These are phyloP conservation scores for Lasiosphaeriaceae sp. DNA, from an alignment of 495 filamentous ascomycete species.

Conservation along the genomic window DNA sequence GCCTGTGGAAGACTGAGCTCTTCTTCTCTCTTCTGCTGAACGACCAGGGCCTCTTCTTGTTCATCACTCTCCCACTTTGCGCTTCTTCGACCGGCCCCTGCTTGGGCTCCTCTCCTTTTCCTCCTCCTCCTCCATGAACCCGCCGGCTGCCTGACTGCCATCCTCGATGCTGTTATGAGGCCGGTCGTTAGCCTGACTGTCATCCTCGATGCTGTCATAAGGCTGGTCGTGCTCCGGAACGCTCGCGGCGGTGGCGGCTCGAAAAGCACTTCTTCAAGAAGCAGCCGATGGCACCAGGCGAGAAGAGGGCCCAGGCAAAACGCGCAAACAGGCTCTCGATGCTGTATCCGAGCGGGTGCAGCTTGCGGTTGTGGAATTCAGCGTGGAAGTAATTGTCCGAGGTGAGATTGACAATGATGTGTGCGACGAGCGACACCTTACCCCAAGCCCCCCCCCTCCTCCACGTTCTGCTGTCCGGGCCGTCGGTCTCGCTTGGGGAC, in stretches of 20 bases:
- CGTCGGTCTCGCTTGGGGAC: constrained; percentile 5
- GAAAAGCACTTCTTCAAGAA: constrained; percentile 8
- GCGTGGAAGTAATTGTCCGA: constrained; percentile 3
- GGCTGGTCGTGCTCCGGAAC: neutral
- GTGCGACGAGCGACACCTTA: neutral
- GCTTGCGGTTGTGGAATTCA: constrained; percentile 3
- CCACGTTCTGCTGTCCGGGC: neutral
- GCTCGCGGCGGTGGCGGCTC: neutral
- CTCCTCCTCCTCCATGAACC: constrained; percentile 8
- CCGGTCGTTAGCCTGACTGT: constrained; percentile 1
- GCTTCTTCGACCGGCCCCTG: no score
- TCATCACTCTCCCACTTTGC: constrained; percentile 1
- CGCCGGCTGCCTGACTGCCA: neutral
- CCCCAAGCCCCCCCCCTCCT: no score
- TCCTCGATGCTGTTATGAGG: constrained; percentile 1
- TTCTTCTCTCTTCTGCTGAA: neutral
- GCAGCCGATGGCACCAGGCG: constrained; percentile 1
- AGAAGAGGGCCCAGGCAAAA: constrained; percentile 13
- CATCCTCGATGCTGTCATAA: constrained; percentile 2
- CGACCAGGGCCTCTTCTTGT: neutral
- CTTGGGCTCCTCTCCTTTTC: no score
- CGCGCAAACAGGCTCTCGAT: constrained; percentile 11
- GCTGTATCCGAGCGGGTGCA: constrained; percentile 4
- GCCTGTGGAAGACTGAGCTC: no score
- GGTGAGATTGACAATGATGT: constrained; percentile 8